These are phyloP conservation scores for Filosporella fistucella DNA, from an alignment of 495 filamentous ascomycete genomes.

Conservation along the genomic window DNA sequence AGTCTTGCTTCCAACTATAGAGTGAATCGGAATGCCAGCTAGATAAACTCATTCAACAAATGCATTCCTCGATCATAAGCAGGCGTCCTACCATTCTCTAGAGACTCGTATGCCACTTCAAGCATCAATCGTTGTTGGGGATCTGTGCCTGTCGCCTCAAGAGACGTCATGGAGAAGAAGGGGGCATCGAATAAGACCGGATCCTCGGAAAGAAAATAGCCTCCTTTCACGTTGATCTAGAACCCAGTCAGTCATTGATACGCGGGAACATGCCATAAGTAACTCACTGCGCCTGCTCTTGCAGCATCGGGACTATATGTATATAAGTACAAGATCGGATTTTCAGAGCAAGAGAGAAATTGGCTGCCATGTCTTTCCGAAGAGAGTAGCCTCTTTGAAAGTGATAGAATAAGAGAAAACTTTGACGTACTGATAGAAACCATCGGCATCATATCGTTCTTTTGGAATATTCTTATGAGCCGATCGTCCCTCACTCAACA, in stretches of 20 bases:
- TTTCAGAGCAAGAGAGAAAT: no score
- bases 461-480: conserved; percentile 33
- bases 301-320: conserved; percentile 29
- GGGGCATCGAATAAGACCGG: conserved; percentile 49
- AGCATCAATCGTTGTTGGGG: conserved; percentile 51
- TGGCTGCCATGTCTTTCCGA: no score
- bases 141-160: conserved; percentile 54
- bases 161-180: conserved; percentile 53
- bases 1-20: conserved; percentile 23
- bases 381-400: no score
- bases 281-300: conserved; percentile 5
- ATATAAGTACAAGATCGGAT: no score
- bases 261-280: not conserved
- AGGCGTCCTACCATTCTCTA: conserved; percentile 34
- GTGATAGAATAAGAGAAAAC: no score
- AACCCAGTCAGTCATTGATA: not conserved
- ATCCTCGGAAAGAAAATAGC: conserved; percentile 46
- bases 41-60: not conserved
- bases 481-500: conserved; percentile 27
- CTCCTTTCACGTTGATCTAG: conserved; percentile 23
- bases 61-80: not conserved
- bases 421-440: conserved; percentile 44
- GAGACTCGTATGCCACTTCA: conserved; percentile 51
- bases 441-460: conserved; percentile 43
- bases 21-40: conserved; percentile 39